Evolutionary conservation across 805 yeast genomes (phyloP), one percentile per base, ranked within the genome.

Genomic region (Sungouiella blattae): DNA sequence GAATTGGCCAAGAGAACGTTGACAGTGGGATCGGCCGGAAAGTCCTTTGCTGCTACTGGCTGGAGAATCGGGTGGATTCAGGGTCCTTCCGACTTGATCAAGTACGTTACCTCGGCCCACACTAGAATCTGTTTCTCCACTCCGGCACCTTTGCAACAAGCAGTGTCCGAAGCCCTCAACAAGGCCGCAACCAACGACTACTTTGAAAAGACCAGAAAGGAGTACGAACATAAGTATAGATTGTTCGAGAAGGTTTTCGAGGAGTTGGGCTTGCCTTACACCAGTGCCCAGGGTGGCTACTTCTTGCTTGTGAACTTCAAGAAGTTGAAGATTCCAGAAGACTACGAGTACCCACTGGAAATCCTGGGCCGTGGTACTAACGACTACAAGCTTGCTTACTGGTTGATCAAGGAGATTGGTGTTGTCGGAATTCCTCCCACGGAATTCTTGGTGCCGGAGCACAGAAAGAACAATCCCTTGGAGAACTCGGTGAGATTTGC

Each of bases 41-140:
- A 93, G 62, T 80, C 96, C 0, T 93, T 93, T 67, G 95, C 96
- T n/a, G 96, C 96, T 28, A 93, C 98, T 9, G 98, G 98, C 35
- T 93, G 98, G 97, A 81, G 98, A 69, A 77, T 93, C 35, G 98
- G 98, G 36, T 93, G 95, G 94, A 73, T 91, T 25, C 80, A 89
- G 43, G 98, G 96, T 5, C 82, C 85, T 35, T 71, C 84, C n/a
- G 85, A 83, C 20, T 68, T 89, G 46, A 70, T 93, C 50, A 79
- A 83, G 46, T 87, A 85, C 55, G 95, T 81, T 4, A 73, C 87
- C 5, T 75, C 84, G 17, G 98, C 98, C 0, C 96, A 93, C 61
- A 87, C 96, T 1, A 77, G 98, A 62, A 91, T 93, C 50, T 87
- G 96, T 55, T 93, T 93, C 62, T 71, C 91, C 7, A 77, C 88